These are phyloP conservation scores for Capsicum pubescens DNA, from an alignment of 257 asterid species.

Conservation along the genomic window DNA sequence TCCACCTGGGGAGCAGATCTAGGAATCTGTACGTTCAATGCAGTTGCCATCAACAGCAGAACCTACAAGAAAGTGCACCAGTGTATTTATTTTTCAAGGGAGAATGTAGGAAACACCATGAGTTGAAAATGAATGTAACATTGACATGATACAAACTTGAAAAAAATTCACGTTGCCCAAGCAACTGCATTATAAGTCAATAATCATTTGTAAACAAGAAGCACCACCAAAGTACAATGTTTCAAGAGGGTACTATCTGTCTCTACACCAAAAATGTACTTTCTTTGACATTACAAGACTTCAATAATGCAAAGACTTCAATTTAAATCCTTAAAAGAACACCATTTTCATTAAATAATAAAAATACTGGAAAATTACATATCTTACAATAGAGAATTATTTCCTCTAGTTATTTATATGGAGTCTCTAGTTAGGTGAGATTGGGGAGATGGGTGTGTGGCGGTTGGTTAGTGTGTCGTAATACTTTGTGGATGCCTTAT, in stretches of 20 bases:
- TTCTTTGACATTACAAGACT: not conserved
- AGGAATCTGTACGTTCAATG: conserved; percentile 63
- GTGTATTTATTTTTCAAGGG: not conserved
- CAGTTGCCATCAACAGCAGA: conserved; percentile 95
- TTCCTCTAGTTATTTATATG: not conserved
- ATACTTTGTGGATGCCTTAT: too few relatives aligned
- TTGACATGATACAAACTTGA: conserved; percentile 14
- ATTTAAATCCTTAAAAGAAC: not conserved
- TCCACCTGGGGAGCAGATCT: conserved; percentile 52
- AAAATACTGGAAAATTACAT: not conserved
- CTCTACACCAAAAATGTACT: not conserved
- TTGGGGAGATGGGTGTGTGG: too few relatives aligned
- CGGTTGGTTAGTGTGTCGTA: too few relatives aligned
- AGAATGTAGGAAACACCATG: conserved; percentile 4
- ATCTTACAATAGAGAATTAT: not conserved
- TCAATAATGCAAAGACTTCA: not conserved
- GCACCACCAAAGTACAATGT: not conserved
- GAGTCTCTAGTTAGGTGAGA: too few relatives aligned
- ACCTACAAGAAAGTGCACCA: conserved; percentile 56
- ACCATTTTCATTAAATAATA: conserved; percentile 4
- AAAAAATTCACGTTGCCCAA: not conserved
- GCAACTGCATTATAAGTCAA: not conserved
- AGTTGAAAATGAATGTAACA: not conserved
- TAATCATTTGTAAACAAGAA: not conserved
- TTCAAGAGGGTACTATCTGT: not conserved